Conservation (phyloP, 2,329 filamentous ascomycete genomes). For the Elsinoe batatas region DNA sequence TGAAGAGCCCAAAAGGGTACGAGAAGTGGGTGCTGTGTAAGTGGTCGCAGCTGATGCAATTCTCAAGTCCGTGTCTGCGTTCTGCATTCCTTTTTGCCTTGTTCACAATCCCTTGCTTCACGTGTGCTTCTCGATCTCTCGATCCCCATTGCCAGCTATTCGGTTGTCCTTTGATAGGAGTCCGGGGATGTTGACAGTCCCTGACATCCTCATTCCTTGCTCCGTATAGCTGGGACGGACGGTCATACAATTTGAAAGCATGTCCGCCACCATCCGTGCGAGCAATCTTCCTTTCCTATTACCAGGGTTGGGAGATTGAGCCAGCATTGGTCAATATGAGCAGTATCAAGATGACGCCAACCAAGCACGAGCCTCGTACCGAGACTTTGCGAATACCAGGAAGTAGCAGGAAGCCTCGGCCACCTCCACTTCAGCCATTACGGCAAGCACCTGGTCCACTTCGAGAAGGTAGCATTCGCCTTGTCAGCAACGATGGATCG, state of each 20-base stretch:
- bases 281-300: background rate
- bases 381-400: constrained; percentile 8
- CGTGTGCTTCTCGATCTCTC: background rate
- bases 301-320: background rate
- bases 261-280: constrained; percentile 3
- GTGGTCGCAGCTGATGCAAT: background rate
- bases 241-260: background rate
- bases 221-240: background rate
- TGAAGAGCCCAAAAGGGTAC: background rate
- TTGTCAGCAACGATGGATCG: background rate
- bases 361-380: constrained; percentile 5
- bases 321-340: background rate
- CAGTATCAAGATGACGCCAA: background rate
- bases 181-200: constrained; percentile 1
- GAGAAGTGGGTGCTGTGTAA: background rate
- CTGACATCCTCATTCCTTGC: constrained; percentile 10
- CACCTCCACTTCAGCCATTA: background rate
- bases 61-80: background rate
- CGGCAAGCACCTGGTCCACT: background rate
- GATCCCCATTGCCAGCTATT: background rate
- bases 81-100: background rate
- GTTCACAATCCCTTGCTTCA: background rate
- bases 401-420: background rate
- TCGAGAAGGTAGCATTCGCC: background rate
- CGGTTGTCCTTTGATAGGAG: background rate